A percentile compares a stretch with the other conserved stretches of the same genome.
Conservation (phyloP, 2,329 filamentous ascomycete species). For the Geoglossum cookeanum region DNA sequence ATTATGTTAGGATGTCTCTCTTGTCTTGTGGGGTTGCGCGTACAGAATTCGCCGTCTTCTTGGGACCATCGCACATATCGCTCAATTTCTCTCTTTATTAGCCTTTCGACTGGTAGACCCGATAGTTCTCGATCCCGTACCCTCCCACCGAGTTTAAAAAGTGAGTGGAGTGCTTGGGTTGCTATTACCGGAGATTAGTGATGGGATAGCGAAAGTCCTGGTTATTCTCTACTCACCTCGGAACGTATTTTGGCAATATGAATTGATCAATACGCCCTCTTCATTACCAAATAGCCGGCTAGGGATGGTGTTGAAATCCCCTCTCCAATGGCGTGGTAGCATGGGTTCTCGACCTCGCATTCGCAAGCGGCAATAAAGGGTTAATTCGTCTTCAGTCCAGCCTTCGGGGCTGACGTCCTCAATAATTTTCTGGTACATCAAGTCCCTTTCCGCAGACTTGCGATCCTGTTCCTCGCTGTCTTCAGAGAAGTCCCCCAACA, state of each 20-base stretch:
- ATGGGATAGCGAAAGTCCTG: neutral
- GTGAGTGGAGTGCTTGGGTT: neutral
- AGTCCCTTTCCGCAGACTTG: neutral
- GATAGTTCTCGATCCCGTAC: constrained; percentile 4
- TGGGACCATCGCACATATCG: constrained; percentile 18
- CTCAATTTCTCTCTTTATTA: constrained; percentile 15
- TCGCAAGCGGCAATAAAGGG: constrained; percentile 6
- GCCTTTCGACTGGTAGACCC: constrained; percentile 9
- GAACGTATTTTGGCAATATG: constrained; percentile 9
- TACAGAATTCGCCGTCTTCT: constrained; percentile 13
- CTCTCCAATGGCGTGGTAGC: constrained; percentile 12
- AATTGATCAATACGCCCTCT: constrained; percentile 11
- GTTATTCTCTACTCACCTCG: constrained; percentile 11
- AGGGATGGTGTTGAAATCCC: constrained; percentile 12
- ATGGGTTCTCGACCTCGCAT: constrained; percentile 11
- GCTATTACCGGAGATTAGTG: neutral
- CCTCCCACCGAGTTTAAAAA: constrained; percentile 1
- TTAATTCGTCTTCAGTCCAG: constrained; percentile 2
- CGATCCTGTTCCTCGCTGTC: neutral
- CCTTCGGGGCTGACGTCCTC: neutral
- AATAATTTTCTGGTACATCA: neutral
- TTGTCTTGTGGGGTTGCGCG: neutral
- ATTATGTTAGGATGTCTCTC: neutral
- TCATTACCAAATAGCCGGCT: constrained; percentile 9
- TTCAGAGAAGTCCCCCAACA: neutral